Conservation (phyloP, 305 asterid species). For the Caryopteris hybrid region DNA sequence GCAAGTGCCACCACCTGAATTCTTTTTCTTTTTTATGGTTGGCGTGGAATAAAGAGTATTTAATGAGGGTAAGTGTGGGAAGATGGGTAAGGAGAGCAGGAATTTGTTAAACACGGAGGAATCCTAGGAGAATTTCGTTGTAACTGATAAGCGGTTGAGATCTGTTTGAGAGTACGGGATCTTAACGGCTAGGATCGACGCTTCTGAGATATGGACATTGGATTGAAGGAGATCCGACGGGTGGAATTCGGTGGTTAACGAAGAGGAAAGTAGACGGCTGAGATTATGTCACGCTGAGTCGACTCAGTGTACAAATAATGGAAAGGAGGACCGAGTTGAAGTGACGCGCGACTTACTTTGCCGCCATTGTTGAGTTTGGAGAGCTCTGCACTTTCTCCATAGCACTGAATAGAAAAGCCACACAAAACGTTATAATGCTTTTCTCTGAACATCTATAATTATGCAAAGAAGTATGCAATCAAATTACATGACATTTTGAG, state of each 20-base stretch:
- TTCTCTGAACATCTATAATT: background rate
- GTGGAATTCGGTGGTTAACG: conserved; percentile 8
- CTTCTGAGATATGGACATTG: conserved; percentile 2
- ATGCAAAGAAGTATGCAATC: background rate
- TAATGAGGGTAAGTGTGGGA: conserved; percentile 28
- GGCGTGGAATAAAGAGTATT: conserved; percentile 3
- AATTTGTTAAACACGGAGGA: conserved; percentile 31
- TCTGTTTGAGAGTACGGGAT: conserved; percentile 23
- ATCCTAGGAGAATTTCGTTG: conserved; percentile 31
- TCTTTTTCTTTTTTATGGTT: background rate
- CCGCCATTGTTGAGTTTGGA: conserved; percentile 61
- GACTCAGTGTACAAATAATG: conserved; percentile 12
- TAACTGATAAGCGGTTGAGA: conserved; percentile 50
- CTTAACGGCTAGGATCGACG: conserved; percentile 33
- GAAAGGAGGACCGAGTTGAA: conserved; percentile 10
- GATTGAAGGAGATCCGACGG: conserved; percentile 30
- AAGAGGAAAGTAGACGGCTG: conserved; percentile 15
- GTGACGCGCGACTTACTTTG: conserved; percentile 35
- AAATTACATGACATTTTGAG: background rate
- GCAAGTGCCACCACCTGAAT: conserved; percentile 14
- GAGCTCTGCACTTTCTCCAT: conserved; percentile 51
- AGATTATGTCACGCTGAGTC: conserved; percentile 15
- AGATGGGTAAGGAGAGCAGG: conserved; percentile 13
- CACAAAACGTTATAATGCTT: background rate
- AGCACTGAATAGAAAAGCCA: conserved; percentile 24